These are phyloP conservation scores for Parascedosporium putredinis DNA, from an alignment of 2,329 filamentous ascomycete genomes.

Conservation along the genomic window DNA sequence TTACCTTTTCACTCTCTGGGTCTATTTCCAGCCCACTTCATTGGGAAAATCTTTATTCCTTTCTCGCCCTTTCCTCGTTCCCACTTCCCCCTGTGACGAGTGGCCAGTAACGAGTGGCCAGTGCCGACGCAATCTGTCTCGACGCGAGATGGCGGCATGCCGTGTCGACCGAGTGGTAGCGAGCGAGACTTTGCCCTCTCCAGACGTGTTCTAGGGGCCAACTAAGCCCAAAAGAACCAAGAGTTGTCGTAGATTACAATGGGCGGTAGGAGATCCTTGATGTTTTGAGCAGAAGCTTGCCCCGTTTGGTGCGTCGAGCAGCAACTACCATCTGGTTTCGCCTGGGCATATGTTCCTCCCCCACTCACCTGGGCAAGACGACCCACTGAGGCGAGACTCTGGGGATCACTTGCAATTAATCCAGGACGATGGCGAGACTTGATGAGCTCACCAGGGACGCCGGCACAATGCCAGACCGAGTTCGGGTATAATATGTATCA, in stretches of 20 bases:
- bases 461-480: neutral
- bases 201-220: neutral
- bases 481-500: neutral
- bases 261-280: no score
- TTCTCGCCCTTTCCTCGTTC: no score
- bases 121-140: slow-evolving; percentile 4
- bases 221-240: neutral
- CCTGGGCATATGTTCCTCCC: no score
- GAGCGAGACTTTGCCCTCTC: neutral
- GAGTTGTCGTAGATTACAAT: no score
- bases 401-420: neutral
- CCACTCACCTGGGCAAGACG: no score
- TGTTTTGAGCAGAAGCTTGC: no score
- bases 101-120: neutral
- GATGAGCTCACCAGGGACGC: neutral
- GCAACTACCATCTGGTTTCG: no score
- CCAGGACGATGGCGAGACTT: neutral
- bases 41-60: no score
- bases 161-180: neutral
- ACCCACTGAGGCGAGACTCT: neutral
- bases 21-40: no score
- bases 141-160: neutral
- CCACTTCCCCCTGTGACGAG: no score
- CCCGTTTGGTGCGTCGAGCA: no score
- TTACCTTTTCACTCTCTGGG: no score